phyloP scores from a whole-genome alignment of 2,329 filamentous ascomycete species.

The Penicillium sp. region DNA sequence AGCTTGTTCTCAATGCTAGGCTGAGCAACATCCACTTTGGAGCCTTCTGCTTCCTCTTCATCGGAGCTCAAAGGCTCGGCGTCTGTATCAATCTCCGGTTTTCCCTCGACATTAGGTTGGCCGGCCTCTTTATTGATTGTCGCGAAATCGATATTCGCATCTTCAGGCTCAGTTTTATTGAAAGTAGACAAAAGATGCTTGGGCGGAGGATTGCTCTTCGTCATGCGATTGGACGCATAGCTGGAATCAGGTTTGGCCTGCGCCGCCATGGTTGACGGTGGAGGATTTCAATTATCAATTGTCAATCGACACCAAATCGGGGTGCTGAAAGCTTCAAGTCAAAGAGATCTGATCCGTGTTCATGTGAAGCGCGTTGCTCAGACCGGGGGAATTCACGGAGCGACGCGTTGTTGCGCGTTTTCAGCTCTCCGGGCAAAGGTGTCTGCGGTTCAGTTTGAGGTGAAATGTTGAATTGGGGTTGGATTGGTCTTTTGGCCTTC shows the following conservation, averaged over 20 bases:
- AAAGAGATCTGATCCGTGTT: not conserved
- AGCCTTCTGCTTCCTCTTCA: slow-evolving; percentile 5
- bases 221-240: slow-evolving; percentile 27
- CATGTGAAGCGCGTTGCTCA: slow-evolving; percentile 4
- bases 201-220: slow-evolving; percentile 16
- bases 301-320: not conserved
- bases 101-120: not conserved
- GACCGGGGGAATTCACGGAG: not conserved
- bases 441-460: not conserved
- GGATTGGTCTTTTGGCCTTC: not conserved
- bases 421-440: not conserved
- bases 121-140: not conserved
- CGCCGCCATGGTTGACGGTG: slow-evolving; percentile 20
- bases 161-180: slow-evolving; percentile 15
- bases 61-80: slow-evolving; percentile 4
- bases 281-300: not conserved
- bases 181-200: slow-evolving; percentile 29
- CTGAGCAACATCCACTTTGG: not conserved
- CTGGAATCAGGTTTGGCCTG: slow-evolving; percentile 29
- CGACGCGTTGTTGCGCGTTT: not conserved
- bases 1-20: not conserved
- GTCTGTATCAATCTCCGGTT: slow-evolving; percentile 4
- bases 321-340: not conserved
- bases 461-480: not conserved
- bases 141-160: too few species aligned